Conservation (phyloP, 352 stramenopile species). For the Blastocystis sp. region DNA sequence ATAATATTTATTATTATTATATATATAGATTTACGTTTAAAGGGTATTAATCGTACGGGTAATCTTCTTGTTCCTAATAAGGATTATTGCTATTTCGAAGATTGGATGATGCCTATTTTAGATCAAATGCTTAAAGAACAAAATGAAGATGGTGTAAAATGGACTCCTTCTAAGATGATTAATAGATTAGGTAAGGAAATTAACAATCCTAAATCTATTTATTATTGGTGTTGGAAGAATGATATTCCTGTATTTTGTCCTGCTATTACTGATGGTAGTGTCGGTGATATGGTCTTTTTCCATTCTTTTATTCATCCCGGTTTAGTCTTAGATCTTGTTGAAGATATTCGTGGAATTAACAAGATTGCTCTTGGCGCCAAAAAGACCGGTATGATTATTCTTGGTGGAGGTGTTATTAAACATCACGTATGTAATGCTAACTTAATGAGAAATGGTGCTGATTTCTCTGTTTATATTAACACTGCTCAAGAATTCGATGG, state of each 20-base stretch:
- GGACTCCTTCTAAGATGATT: constrained; percentile 93
- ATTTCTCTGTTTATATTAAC: constrained; percentile 97
- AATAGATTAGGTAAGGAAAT: constrained; percentile 80
- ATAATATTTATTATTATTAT: no score
- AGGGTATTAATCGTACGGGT: constrained; percentile 94
- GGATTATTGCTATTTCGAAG: constrained; percentile 96
- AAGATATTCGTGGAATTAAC: constrained; percentile 90
- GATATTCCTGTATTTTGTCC: constrained; percentile 98
- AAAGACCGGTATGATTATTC: constrained; percentile 84
- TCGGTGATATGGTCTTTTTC: constrained; percentile 99
- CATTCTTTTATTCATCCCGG: constrained; percentile 92
- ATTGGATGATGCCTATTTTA: constrained; percentile 77
- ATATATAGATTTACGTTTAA: constrained; percentile 64
- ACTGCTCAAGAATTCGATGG: constrained; percentile 94
- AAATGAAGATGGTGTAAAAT: constrained; percentile 58
- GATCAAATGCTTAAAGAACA: constrained; percentile 91
- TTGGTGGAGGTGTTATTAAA: constrained; percentile 88
- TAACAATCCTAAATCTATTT: constrained; percentile 84
- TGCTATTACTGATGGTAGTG: constrained; percentile 88
- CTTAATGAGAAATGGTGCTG: constrained; percentile 95
- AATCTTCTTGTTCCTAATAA: constrained; percentile 99
- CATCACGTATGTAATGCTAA: constrained; percentile 98
- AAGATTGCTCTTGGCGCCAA: constrained; percentile 78
- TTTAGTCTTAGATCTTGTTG: constrained; percentile 83
- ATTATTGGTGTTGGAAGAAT: constrained; percentile 98